Percentiles rank a stretch among this genome's conserved stretches.
Evolutionary conservation across 148 eudicot species (phyloP).

Genomic region (Rhododendron simsii): DNA sequence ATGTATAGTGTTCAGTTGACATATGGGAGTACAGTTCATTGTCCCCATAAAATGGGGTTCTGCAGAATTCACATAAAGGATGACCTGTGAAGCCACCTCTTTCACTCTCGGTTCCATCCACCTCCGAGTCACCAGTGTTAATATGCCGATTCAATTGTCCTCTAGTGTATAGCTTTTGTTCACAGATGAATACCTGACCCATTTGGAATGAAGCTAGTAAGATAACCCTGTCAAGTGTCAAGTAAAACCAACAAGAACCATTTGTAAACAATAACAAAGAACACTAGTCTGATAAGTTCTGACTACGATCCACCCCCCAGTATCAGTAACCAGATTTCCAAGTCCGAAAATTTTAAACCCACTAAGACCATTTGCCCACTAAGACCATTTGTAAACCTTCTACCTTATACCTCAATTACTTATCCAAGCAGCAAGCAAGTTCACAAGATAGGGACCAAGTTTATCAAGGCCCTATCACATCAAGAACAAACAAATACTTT

Average conservation of each 20-base stretch:
- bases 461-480: background rate
- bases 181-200: constrained; percentile 81
- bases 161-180: constrained; percentile 86
- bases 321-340: background rate
- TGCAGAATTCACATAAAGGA: constrained; percentile 91
- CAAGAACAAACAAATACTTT: background rate
- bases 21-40: constrained; percentile 87
- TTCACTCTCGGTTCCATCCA: constrained; percentile 95
- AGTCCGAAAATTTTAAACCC: background rate
- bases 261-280: background rate
- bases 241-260: background rate
- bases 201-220: constrained; percentile 15
- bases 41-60: constrained; percentile 79
- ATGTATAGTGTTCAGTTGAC: constrained; percentile 84
- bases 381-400: background rate
- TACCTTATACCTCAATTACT: background rate
- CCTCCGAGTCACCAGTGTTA: constrained; percentile 84
- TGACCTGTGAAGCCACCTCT: constrained; percentile 96
- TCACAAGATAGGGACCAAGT: background rate
- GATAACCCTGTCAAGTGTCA: background rate
- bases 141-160: constrained; percentile 83
- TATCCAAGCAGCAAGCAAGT: background rate
- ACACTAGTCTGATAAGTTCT: background rate
- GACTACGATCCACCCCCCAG: background rate
- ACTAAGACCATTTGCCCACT: background rate